phyloP scores from a whole-genome alignment of 2,329 filamentous ascomycete genomes.

The Fulvia fulva region DNA sequence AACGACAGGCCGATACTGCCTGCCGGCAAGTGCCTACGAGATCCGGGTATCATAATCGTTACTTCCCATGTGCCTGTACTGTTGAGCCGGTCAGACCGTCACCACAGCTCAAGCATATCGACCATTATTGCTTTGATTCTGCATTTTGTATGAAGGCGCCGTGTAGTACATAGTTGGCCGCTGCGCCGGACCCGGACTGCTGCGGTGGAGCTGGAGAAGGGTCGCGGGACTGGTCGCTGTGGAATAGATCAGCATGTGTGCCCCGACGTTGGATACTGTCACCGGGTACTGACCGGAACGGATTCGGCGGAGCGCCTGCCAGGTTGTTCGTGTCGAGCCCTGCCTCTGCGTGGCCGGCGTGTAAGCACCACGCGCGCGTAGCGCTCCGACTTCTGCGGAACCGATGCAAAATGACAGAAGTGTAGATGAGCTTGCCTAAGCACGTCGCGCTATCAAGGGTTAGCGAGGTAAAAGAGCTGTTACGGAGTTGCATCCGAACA shows the following conservation, averaged over 20 bases:
- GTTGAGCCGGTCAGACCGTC: constrained; percentile 9
- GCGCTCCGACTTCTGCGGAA: constrained; percentile 33
- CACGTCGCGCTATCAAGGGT: constrained; percentile 32
- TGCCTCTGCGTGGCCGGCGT: constrained; percentile 19
- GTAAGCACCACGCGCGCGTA: constrained; percentile 22
- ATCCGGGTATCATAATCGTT: constrained; percentile 8
- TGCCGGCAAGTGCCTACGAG: constrained; percentile 9
- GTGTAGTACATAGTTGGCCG: constrained; percentile 12
- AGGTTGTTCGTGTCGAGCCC: constrained; percentile 8
- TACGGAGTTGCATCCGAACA: constrained; percentile 4
- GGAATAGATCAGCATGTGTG: constrained; percentile 8
- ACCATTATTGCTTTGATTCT: constrained; percentile 14
- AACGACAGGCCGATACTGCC: not conserved
- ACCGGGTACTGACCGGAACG: constrained; percentile 18
- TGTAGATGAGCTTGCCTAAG: constrained; percentile 40
- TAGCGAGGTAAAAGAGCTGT: constrained; percentile 6
- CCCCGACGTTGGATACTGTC: not conserved
- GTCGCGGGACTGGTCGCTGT: constrained; percentile 15
- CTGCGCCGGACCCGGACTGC: constrained; percentile 9
- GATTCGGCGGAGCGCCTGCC: constrained; percentile 16
- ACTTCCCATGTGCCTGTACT: constrained; percentile 4
- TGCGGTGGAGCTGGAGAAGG: constrained; percentile 12
- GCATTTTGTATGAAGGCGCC: constrained; percentile 14
- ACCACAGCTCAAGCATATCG: constrained; percentile 6
- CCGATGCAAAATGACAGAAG: constrained; percentile 35